phyloP scores from a whole-genome alignment of 805 yeast species.

The Metschnikowia colocasiae region DNA sequence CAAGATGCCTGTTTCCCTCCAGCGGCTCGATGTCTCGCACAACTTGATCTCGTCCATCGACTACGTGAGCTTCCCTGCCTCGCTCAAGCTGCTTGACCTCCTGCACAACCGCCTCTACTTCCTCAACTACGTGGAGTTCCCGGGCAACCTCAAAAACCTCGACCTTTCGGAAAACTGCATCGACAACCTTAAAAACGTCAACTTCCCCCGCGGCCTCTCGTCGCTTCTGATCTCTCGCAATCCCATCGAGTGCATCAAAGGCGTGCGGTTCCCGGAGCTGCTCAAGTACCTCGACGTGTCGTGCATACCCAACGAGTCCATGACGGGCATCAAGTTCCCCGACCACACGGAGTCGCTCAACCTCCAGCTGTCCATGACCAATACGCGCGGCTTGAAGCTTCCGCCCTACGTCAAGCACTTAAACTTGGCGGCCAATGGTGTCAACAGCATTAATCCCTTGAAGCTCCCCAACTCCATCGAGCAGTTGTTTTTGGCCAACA shows the following conservation, averaged over 20 bases:
- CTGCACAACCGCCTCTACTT: conserved; percentile 38
- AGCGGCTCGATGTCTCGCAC: conserved; percentile 30
- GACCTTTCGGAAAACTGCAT: conserved; percentile 40
- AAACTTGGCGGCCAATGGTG: conserved; percentile 38
- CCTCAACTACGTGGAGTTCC: conserved; percentile 38
- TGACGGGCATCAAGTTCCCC: conserved; percentile 46
- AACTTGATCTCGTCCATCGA: conserved; percentile 35
- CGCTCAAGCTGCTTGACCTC: conserved; percentile 32
- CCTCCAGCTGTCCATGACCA: conserved; percentile 43
- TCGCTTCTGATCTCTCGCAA: conserved; percentile 32
- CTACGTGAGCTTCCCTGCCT: conserved; percentile 31
- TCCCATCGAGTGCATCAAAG: conserved; percentile 42
- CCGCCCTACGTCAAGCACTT: conserved; percentile 31
- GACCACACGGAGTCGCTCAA: conserved; percentile 35
- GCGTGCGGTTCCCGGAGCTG: conserved; percentile 38
- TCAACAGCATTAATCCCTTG: conserved; percentile 43
- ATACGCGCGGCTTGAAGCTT: conserved; percentile 40
- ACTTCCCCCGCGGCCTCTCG: conserved; percentile 32
- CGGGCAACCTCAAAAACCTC: conserved; percentile 25
- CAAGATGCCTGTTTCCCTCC: conserved; percentile 33
- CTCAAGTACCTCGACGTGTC: conserved; percentile 37
- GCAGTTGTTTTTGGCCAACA: conserved; percentile 33
- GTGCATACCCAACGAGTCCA: conserved; percentile 43
- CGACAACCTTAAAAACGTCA: conserved; percentile 35
- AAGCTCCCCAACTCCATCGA: conserved; percentile 40